Evolutionary conservation across 768 basidiomycete genomes (phyloP), one percentile per base, ranked within the genome.

Genomic region (Mycena kentingensis): DNA sequence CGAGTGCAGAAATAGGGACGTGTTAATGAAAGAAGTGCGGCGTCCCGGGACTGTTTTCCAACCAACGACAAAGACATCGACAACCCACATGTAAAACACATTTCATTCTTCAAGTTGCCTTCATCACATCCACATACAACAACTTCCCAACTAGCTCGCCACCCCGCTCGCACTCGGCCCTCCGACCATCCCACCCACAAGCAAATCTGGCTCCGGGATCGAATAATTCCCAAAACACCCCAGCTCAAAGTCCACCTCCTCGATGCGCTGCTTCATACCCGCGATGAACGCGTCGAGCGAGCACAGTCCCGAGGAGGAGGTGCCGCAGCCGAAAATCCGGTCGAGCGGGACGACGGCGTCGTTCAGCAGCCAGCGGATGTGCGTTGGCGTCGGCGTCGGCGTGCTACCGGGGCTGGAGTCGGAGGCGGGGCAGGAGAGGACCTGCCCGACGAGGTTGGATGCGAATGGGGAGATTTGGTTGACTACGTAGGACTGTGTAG

Each of bases 321-420:
- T 62, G 2, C 72, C 75, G 61, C 88, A 91, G n/a, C 83, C 84
- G 3, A 71, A 71, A 45, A 90, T 75, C 8, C 84, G 81, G 1
- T 79, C 84, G 15, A 90, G 74, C 2, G 89, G 88, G 3, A 86
- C 74, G 1, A 84, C 82, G 0, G 78, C 89, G 58, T 91, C 89
- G 63, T 92, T 90, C 58, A 90, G 72, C 38, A 90, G 77, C 67
- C 87, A 76, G 7, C 88, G 44, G 27, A 46, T 31, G 27, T 46
- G 44, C 27, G 44, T 46, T 78, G 51, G 89, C 83, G 48, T 86
- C 77, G 57, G 54, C 67, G 64, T 60, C 21, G 54, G 55, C 15
- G 53, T 54, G 31, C 58, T 58, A 18, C 62, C 60, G 48, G 60
- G 65, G 54, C 61, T 81, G 75, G 49, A 73, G 8, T 52, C 51